Conservation (phyloP, 208 protist species). For the Phytomonas sp. region DNA sequence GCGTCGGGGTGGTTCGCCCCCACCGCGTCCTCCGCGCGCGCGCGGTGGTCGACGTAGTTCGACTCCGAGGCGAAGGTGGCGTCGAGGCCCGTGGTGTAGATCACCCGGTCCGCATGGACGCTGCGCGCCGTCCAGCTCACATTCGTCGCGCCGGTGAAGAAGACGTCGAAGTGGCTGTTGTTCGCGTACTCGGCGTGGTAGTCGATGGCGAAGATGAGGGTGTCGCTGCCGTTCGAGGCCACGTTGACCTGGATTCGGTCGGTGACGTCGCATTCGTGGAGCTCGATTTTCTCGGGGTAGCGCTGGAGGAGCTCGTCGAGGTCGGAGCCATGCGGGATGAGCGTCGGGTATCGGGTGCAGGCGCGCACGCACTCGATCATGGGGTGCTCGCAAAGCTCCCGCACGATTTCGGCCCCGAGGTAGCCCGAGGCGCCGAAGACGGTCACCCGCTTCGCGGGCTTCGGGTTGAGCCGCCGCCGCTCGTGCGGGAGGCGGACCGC, state of each 20-base stretch:
- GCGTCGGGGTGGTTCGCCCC: slow-evolving; percentile 86
- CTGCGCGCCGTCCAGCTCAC: slow-evolving; percentile 88
- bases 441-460: slow-evolving; percentile 82
- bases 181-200: slow-evolving; percentile 88
- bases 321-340: slow-evolving; percentile 82
- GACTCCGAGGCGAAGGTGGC: slow-evolving; percentile 89
- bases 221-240: slow-evolving; percentile 85
- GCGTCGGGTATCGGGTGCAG: slow-evolving; percentile 84
- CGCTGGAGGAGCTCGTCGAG: slow-evolving; percentile 76
- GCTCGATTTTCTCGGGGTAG: slow-evolving; percentile 85
- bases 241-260: slow-evolving; percentile 90
- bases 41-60: slow-evolving; percentile 88
- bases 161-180: slow-evolving; percentile 90
- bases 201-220: slow-evolving; percentile 87
- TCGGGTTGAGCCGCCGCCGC: slow-evolving; percentile 80
- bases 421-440: slow-evolving; percentile 85
- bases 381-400: slow-evolving; percentile 84
- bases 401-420: slow-evolving; percentile 83
- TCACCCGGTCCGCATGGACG: slow-evolving; percentile 82
- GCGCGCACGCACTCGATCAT: slow-evolving; percentile 85
- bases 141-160: slow-evolving; percentile 81
- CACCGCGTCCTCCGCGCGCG: slow-evolving; percentile 81
- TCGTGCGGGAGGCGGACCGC: slow-evolving; percentile 83
- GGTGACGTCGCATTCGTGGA: slow-evolving; percentile 89
- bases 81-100: slow-evolving; percentile 88